Conservation (phyloP, 73 alveolate species). For the Paramecium bursaria region DNA sequence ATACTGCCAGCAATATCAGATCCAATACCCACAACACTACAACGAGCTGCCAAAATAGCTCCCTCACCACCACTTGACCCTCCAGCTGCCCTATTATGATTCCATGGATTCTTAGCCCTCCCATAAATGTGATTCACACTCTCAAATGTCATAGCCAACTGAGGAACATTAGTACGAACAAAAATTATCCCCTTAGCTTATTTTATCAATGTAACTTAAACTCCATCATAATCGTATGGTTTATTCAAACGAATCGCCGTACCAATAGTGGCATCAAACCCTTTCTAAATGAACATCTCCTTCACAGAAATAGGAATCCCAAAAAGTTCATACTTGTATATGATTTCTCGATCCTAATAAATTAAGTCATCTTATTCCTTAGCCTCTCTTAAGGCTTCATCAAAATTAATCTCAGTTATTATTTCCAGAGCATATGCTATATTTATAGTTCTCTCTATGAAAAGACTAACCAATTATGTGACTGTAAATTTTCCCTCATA, state of each 20-base stretch:
- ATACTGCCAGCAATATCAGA: constrained; percentile 85
- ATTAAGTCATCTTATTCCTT: constrained; percentile 46
- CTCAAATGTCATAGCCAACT: constrained; percentile 62
- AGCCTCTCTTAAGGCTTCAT: constrained; percentile 61
- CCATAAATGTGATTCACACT: constrained; percentile 76
- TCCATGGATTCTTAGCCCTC: constrained; percentile 74
- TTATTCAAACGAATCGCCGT: constrained; percentile 16
- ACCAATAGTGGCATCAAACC: constrained; percentile 66
- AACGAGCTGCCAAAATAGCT: constrained; percentile 74
- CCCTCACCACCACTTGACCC: constrained; percentile 93
- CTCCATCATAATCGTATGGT: constrained; percentile 68
- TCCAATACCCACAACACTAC: constrained; percentile 81
- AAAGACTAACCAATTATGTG: constrained; percentile 7
- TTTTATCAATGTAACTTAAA: constrained; percentile 64
- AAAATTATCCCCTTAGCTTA: constrained; percentile 78
- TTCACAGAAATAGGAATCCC: constrained; percentile 87
- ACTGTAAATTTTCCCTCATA: constrained; percentile 39
- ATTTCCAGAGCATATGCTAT: constrained; percentile 22
- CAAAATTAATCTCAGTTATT: constrained; percentile 36
- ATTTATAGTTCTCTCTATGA: constrained; percentile 25
- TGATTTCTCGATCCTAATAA: neutral
- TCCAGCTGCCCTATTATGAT: constrained; percentile 77
- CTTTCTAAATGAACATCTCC: constrained; percentile 70
- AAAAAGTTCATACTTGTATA: constrained; percentile 43
- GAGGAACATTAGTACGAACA: constrained; percentile 74